Evolutionary conservation across 2,329 filamentous ascomycete species (phyloP).

Genomic region (Onygenales sp.): DNA sequence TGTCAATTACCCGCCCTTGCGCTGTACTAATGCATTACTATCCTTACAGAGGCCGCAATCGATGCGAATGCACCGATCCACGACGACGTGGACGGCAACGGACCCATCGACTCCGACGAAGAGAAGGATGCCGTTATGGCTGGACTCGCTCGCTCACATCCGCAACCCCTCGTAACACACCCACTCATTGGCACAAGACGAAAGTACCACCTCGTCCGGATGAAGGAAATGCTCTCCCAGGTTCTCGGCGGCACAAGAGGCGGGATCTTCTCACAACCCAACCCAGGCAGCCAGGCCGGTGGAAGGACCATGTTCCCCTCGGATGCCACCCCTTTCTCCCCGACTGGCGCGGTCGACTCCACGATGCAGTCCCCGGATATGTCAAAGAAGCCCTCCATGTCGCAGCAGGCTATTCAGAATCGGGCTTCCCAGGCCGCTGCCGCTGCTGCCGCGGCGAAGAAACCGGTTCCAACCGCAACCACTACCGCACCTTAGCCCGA

Average conservation of each 20-base stretch:
- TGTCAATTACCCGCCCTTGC: not conserved
- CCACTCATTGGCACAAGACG: constrained; percentile 38
- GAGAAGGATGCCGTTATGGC: constrained; percentile 85
- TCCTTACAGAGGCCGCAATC: constrained; percentile 68
- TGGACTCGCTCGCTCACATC: constrained; percentile 58
- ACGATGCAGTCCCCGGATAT: constrained; percentile 6
- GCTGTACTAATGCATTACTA: constrained; percentile 10
- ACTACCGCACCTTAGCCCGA: constrained; percentile 1
- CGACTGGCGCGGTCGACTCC: constrained; percentile 18
- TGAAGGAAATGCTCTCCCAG: constrained; percentile 54
- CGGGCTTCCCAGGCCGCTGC: constrained; percentile 12
- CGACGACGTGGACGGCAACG: constrained; percentile 72
- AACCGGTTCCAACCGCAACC: constrained; percentile 11
- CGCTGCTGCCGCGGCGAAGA: constrained; percentile 15
- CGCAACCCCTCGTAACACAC: constrained; percentile 65
- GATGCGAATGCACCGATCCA: constrained; percentile 87
- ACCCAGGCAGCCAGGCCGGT: constrained; percentile 21
- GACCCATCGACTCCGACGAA: constrained; percentile 86
- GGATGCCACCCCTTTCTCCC: constrained; percentile 17
- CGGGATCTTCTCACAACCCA: constrained; percentile 31
- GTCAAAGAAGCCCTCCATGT: constrained; percentile 8
- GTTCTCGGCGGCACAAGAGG: constrained; percentile 44
- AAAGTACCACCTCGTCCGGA: constrained; percentile 54
- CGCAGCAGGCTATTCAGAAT: constrained; percentile 9
- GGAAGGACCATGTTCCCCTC: constrained; percentile 26